A percentile compares a stretch with the other conserved stretches of the same genome.
phyloP scores from a whole-genome alignment of 2,329 filamentous ascomycete genomes.

The Phoma herbarum region DNA sequence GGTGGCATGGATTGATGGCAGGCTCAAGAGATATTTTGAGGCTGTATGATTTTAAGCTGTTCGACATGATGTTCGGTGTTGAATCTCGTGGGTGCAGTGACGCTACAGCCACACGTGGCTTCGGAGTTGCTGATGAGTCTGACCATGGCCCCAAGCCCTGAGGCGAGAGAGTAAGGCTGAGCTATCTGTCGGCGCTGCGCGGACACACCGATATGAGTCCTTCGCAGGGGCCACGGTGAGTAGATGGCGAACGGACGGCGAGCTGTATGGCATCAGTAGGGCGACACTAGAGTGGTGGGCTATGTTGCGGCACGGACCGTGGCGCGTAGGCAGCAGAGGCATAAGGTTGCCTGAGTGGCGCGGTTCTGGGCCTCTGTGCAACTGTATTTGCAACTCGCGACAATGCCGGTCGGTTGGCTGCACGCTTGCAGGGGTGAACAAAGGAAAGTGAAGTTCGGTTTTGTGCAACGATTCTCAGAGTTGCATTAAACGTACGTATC shows the following conservation, averaged over 20 bases:
- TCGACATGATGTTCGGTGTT: too few species aligned
- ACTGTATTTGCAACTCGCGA: neutral
- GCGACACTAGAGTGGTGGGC: neutral
- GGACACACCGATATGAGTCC: too few species aligned
- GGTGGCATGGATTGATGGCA: too few species aligned
- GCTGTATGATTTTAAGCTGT: too few species aligned
- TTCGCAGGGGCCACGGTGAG: neutral
- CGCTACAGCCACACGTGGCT: too few species aligned
- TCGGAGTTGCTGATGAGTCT: too few species aligned
- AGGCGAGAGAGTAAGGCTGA: too few species aligned
- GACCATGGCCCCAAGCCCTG: too few species aligned
- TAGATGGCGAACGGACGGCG: neutral
- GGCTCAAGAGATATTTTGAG: too few species aligned
- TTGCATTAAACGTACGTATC: neutral
- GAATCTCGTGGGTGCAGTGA: too few species aligned
- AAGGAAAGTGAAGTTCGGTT: neutral
- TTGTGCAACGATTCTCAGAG: too few species aligned
- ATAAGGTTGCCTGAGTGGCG: neutral
- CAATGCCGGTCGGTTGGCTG: neutral
- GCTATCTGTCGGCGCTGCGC: too few species aligned
- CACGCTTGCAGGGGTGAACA: neutral
- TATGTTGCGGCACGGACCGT: constrained; percentile 6
- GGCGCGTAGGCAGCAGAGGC: constrained; percentile 1
- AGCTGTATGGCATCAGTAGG: neutral
- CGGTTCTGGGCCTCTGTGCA: neutral